Conservation (phyloP, 768 basidiomycete genomes). For the Lactarius vividus region DNA sequence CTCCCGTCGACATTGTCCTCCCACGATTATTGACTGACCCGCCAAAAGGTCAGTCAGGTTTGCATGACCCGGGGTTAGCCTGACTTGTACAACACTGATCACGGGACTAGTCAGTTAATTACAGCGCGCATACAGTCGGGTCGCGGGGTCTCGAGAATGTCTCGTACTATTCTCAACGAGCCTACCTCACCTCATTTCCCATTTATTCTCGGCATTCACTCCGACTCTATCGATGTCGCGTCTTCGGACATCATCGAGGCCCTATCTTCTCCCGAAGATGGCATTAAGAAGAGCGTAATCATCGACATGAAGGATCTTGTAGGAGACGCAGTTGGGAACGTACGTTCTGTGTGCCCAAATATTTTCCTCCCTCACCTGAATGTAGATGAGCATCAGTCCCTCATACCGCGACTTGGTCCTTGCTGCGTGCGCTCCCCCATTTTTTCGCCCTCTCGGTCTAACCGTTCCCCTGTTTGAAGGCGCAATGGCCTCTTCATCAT, state of each 20-base stretch:
- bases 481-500: constrained; percentile 94
- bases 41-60: too few species aligned
- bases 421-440: constrained; percentile 62
- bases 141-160: not conserved
- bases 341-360: constrained; percentile 38
- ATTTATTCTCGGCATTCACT: not conserved
- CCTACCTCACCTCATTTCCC: constrained; percentile 5
- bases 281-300: constrained; percentile 57
- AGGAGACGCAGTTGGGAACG: constrained; percentile 82
- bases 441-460: not conserved
- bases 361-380: not conserved
- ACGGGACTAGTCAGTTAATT: not conserved
- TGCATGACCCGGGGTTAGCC: too few species aligned
- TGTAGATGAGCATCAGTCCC: constrained; percentile 89
- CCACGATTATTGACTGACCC: too few species aligned
- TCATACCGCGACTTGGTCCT: constrained; percentile 85
- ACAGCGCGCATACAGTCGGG: not conserved
- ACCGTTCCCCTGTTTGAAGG: constrained; percentile 34
- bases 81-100: too few species aligned
- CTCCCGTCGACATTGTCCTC: too few species aligned
- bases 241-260: constrained; percentile 20
- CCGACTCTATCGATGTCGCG: not conserved
- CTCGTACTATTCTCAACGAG: not conserved
- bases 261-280: constrained; percentile 47
- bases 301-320: constrained; percentile 80